Evolutionary conservation across 2,329 filamentous ascomycete genomes (phyloP).

Genomic region (Aureobasidium sp.): DNA sequence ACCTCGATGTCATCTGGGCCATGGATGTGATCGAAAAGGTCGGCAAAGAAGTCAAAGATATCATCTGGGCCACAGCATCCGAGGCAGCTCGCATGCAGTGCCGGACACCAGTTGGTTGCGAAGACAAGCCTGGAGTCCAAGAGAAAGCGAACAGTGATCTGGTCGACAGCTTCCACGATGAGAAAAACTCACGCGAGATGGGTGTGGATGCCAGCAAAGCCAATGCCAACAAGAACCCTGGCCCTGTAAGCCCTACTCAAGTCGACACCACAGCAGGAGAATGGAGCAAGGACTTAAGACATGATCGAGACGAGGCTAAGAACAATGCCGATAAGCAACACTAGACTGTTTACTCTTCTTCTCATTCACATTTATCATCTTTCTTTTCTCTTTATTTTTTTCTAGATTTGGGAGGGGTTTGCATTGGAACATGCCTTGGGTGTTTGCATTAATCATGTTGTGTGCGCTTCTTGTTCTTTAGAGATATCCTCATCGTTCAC

Average conservation of each 20-base stretch:
- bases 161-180: background rate
- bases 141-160: background rate
- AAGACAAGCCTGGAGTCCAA: conserved; percentile 21
- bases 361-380: background rate
- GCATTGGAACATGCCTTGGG: background rate
- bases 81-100: conserved; percentile 50
- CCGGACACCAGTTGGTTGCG: conserved; percentile 58
- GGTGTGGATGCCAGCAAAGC: background rate
- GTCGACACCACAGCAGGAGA: conserved; percentile 15
- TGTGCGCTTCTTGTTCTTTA: background rate
- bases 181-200: background rate
- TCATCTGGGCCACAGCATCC: conserved; percentile 70
- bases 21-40: conserved; percentile 81
- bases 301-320: background rate
- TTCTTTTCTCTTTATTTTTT: background rate
- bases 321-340: background rate
- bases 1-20: conserved; percentile 91
- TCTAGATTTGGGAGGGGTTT: background rate
- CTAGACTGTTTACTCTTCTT: background rate
- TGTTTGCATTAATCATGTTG: background rate
- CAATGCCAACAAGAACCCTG: background rate
- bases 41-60: conserved; percentile 68
- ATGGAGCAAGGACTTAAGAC: conserved; percentile 10
- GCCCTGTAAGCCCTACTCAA: conserved; percentile 13
- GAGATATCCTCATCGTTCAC: background rate